A percentile compares a stretch with the other conserved stretches of the same genome.
These are phyloP conservation scores for Endoconidiophora polonica DNA, from an alignment of 2,329 filamentous ascomycete species.

Conservation along the genomic window DNA sequence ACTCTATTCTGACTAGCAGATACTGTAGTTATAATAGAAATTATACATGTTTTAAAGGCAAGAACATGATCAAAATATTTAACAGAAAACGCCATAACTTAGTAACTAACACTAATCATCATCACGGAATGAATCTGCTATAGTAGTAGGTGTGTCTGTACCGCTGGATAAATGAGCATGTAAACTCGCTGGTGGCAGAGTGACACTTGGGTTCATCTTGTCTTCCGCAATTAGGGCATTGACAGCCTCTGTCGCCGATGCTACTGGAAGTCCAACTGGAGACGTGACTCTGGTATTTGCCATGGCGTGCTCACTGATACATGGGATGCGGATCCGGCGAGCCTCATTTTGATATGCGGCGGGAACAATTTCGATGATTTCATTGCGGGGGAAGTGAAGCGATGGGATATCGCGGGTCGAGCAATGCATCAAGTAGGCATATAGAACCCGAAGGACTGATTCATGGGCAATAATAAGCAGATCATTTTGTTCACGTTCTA, in stretches of 20 bases:
- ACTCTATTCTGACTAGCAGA: too few relatives aligned
- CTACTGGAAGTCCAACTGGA: conserved; percentile 2
- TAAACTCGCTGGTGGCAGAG: neutral
- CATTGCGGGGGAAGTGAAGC: conserved; percentile 83
- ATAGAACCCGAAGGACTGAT: conserved; percentile 88
- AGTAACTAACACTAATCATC: conserved; percentile 4
- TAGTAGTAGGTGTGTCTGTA: conserved; percentile 4
- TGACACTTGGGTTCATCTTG: neutral
- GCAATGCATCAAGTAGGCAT: conserved; percentile 97
- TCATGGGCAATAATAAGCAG: conserved; percentile 97
- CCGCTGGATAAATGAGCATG: conserved; percentile 3
- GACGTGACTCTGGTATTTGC: conserved; percentile 30
- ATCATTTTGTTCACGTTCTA: conserved; percentile 93
- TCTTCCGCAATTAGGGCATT: conserved; percentile 1
- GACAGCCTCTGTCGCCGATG: conserved; percentile 1
- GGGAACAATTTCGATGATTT: conserved; percentile 97
- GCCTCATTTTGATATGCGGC: conserved; percentile 95
- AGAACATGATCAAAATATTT: neutral
- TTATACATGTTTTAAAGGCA: too few relatives aligned
- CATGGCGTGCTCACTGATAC: conserved; percentile 47
- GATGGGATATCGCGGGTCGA: conserved; percentile 87
- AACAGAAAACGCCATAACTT: too few relatives aligned
- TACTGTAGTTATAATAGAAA: too few relatives aligned
- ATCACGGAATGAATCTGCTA: conserved; percentile 12
- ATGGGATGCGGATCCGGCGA: conserved; percentile 73